Evolutionary conservation across 2,329 filamentous ascomycete species (phyloP).

Genomic region (Westerdykella aurantiaca): DNA sequence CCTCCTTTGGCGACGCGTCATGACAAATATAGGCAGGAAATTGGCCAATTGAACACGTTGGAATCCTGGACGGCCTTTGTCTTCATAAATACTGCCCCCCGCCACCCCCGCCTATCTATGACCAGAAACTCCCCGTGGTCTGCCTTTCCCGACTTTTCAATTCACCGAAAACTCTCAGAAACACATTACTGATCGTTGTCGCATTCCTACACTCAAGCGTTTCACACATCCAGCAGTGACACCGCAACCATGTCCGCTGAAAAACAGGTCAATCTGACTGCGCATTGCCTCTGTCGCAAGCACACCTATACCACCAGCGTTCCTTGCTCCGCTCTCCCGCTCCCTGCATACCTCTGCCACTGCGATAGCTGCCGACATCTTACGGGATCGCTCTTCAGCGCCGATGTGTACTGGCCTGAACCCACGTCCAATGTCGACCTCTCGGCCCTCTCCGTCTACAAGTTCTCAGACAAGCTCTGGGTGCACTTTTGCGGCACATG

Average conservation of each 20-base stretch:
- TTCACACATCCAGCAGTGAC: neutral
- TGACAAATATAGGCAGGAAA: neutral
- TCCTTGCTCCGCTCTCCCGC: constrained; percentile 35
- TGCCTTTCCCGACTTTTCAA: neutral
- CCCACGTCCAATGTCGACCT: constrained; percentile 23
- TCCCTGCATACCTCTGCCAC: constrained; percentile 44
- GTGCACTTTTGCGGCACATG: constrained; percentile 44
- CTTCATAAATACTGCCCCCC: neutral
- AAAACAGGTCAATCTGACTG: constrained; percentile 25
- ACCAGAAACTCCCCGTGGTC: neutral
- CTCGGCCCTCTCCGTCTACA: constrained; percentile 34
- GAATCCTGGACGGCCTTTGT: neutral
- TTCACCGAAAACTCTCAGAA: neutral
- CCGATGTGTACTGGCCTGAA: constrained; percentile 37
- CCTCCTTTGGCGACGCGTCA: neutral
- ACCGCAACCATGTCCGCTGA: constrained; percentile 4
- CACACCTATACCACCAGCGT: constrained; percentile 39
- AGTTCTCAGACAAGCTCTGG: constrained; percentile 30
- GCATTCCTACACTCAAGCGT: too few species aligned
- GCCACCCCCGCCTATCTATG: neutral
- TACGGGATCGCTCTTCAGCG: constrained; percentile 42
- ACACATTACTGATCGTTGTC: too few species aligned
- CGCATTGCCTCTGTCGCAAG: constrained; percentile 44
- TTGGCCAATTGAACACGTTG: neutral
- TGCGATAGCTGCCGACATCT: constrained; percentile 47